Conservation (phyloP, 352 stramenopile species). For the Globisporangium ultimum region DNA sequence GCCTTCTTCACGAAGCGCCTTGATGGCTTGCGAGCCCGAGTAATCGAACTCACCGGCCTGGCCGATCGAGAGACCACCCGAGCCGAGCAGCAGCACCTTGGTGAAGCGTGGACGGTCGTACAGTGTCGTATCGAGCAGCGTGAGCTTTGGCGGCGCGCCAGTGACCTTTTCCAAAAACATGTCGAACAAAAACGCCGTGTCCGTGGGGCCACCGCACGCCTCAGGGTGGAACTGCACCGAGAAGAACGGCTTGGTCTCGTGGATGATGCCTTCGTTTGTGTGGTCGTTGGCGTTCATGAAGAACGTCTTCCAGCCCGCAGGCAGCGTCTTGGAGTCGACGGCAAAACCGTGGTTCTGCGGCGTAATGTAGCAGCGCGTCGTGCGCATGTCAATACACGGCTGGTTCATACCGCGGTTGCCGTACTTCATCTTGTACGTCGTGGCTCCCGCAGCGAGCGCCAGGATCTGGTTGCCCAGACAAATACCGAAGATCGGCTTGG, state of each 20-base stretch:
- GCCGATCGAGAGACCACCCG: slow-evolving; percentile 96
- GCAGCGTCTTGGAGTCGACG: slow-evolving; percentile 91
- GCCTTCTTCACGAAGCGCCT: slow-evolving; percentile 98
- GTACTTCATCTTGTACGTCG: slow-evolving; percentile 97
- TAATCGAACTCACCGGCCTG: slow-evolving; percentile 99
- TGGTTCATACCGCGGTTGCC: slow-evolving; percentile 99
- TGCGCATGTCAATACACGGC: slow-evolving; percentile 95
- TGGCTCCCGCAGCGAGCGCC: slow-evolving; percentile 91
- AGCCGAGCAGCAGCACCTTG: slow-evolving; percentile 97
- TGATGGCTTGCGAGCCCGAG: slow-evolving; percentile 96
- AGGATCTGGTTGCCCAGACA: slow-evolving; percentile 98
- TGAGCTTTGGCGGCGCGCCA: slow-evolving; percentile 70
- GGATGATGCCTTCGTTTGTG: slow-evolving; percentile 99
- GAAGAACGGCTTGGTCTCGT: slow-evolving; percentile 97
- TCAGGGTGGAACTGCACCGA: slow-evolving; percentile 99
- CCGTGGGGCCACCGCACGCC: slow-evolving; percentile 91
- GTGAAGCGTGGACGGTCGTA: slow-evolving; percentile 79
- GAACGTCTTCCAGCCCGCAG: slow-evolving; percentile 93
- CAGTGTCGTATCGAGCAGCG: slow-evolving; percentile 72
- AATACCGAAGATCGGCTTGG: slow-evolving; percentile 98
- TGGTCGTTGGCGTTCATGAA: slow-evolving; percentile 99
- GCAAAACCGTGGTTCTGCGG: slow-evolving; percentile 99
- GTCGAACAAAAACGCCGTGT: slow-evolving; percentile 98
- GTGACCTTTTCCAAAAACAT: slow-evolving; percentile 94
- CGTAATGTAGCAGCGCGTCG: slow-evolving; percentile 97